Base-by-base conservation (phyloP, 345 rosid genomes). In the Camelina hispida region DNA sequence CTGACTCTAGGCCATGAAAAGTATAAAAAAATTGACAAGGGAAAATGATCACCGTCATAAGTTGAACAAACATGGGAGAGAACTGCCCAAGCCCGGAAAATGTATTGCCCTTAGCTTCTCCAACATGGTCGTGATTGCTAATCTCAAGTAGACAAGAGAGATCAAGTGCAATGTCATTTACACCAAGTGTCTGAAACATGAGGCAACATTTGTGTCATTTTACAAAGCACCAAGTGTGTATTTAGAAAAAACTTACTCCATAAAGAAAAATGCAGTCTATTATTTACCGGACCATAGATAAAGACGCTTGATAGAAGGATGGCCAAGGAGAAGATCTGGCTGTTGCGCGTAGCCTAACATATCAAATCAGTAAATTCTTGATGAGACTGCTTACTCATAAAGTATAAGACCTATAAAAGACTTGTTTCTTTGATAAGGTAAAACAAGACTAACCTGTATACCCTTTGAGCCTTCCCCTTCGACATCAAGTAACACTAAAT, bases 301-400 rank as follows among this genome's bases (percentile, higher is more conserved):
- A 81, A 77, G 62, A 84, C 76, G 63, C 79, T 84, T 60, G 83
- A 84, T 46, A 84, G 53, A 73, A 79, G 77, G 59, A 81, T 69
- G 5, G 83, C 85, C 73, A 79, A 71, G 23, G 80, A 76, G 32
- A 84, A 77, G 56, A 84, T 79, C 69, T 81, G 83, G 8, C 68
- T 73, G 63, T 62, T 79, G 69, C 46, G 67, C 42, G 81, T 55
- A 63, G 44, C 82, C 82, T 79, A 59, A 68, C 51, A 79, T 50
- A 63, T 11, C 47, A 70, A 56, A 74, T 10, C 50, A 42, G 50
- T 10, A 7, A 62, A 30, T 8, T 46, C 30, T 23, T 44, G 40
- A 54, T 28, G 50, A 53, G 34, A 66, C 50, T 59, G 42, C 30
- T 75, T 25, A 15, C 17, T 22, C 56, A 28, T 10, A 30, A 9